Evolutionary conservation across 192 early-diverging fungal genomes (phyloP).

Genomic region (Backusella sp.): DNA sequence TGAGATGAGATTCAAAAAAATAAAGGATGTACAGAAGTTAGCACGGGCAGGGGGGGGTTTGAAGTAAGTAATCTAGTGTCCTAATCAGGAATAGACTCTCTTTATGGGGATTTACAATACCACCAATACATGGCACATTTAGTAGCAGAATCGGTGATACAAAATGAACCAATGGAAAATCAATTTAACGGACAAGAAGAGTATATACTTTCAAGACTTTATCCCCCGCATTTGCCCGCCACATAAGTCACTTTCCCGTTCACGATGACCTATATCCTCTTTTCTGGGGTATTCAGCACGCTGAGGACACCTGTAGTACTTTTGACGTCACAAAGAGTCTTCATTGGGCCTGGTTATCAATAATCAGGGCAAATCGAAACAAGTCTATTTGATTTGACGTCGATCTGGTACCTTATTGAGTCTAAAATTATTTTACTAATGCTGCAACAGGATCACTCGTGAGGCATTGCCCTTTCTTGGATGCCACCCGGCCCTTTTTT

Average conservation of each 20-base stretch:
- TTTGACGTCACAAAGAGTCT: constrained; percentile 13
- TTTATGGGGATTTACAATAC: constrained; percentile 11
- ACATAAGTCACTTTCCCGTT: constrained; percentile 21
- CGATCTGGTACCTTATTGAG: constrained; percentile 13
- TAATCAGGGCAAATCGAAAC: constrained; percentile 11
- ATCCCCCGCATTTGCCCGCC: constrained; percentile 23
- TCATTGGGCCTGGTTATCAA: neutral
- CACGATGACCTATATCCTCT: neutral
- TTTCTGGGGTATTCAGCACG: neutral
- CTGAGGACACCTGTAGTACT: neutral
- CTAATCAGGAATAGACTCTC: constrained; percentile 3
- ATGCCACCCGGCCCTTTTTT: neutral
- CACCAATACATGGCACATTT: constrained; percentile 12
- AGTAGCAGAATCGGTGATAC: constrained; percentile 2
- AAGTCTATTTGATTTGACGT: constrained; percentile 1
- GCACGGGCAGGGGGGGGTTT: constrained; percentile 17
- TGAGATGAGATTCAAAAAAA: constrained; percentile 5
- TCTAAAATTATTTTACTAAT: constrained; percentile 5
- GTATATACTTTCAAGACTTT: neutral
- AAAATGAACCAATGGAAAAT: constrained; percentile 16
- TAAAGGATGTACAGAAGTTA: neutral
- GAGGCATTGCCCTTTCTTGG: constrained; percentile 11
- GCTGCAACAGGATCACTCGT: constrained; percentile 12
- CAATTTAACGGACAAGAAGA: constrained; percentile 3
- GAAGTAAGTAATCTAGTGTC: constrained; percentile 10